A percentile compares a stretch with the other conserved stretches of the same genome.
Conservation (phyloP, 192 early-diverging fungal species). For the Bifiguratus adelaidae region DNA sequence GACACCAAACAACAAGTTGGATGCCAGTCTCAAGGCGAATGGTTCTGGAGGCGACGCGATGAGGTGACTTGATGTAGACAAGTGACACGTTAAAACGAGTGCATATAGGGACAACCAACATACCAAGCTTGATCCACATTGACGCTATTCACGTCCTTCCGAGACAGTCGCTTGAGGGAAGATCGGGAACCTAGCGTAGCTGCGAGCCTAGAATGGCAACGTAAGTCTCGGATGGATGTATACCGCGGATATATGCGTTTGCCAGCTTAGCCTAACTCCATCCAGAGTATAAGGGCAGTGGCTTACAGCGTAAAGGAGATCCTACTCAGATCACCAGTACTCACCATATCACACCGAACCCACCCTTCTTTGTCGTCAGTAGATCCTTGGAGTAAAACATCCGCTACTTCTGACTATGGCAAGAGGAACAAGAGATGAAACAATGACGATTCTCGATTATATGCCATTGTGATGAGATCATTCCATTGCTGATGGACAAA, state of each 20-base stretch:
- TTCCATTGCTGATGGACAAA: too few relatives aligned
- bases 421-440: background rate
- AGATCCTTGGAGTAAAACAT: constrained; percentile 56
- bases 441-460: too few relatives aligned
- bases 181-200: constrained; percentile 39
- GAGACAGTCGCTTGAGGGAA: constrained; percentile 36
- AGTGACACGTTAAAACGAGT: background rate
- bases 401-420: background rate
- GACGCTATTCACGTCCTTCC: constrained; percentile 40
- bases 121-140: constrained; percentile 38
- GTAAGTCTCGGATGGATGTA: background rate
- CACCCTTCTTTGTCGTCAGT: constrained; percentile 28
- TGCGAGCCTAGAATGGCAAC: constrained; percentile 25
- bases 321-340: background rate
- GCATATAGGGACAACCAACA: background rate
- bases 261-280: background rate
- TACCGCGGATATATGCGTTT: background rate
- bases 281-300: background rate
- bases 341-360: constrained; percentile 41
- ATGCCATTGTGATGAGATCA: too few relatives aligned
- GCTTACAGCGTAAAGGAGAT: background rate
- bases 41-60: constrained; percentile 34
- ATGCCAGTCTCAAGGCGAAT: constrained; percentile 40
- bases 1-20: constrained; percentile 49
- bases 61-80: constrained; percentile 13